Conservation (phyloP, 768 basidiomycete species). For the Thelephora aurantiotincta region DNA sequence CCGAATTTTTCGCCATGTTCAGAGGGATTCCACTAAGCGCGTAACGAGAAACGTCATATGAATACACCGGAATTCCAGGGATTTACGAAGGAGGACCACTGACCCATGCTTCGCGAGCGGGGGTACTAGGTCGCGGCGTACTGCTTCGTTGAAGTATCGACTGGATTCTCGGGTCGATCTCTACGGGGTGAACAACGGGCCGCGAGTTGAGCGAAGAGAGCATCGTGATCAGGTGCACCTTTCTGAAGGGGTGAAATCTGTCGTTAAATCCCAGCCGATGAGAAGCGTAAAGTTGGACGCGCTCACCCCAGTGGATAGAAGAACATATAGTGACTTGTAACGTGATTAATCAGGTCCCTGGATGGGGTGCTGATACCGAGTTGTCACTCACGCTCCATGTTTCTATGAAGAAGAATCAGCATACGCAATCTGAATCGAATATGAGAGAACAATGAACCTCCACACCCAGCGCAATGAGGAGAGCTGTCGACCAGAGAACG, state of each 20-base stretch:
- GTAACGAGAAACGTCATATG: too few species aligned
- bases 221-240: not conserved
- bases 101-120: too few species aligned
- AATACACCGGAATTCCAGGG: too few species aligned
- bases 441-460: not conserved
- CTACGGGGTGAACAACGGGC: not conserved
- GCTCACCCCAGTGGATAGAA: not conserved
- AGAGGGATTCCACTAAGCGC: too few species aligned
- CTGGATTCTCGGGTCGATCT: too few species aligned
- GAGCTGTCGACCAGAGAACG: slow-evolving; percentile 20
- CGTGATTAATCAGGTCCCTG: not conserved
- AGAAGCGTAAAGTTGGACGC: not conserved
- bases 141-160: too few species aligned
- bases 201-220: not conserved
- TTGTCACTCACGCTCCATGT: not conserved
- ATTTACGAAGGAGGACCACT: too few species aligned
- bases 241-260: not conserved
- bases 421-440: not conserved
- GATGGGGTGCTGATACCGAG: not conserved
- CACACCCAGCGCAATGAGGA: slow-evolving; percentile 9
- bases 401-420: not conserved
- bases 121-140: too few species aligned
- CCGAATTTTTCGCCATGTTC: too few species aligned
- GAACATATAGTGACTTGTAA: not conserved
- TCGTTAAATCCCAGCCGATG: not conserved